phyloP scores from a whole-genome alignment of 2,329 filamentous ascomycete genomes.

The Penicillium nordicum region DNA sequence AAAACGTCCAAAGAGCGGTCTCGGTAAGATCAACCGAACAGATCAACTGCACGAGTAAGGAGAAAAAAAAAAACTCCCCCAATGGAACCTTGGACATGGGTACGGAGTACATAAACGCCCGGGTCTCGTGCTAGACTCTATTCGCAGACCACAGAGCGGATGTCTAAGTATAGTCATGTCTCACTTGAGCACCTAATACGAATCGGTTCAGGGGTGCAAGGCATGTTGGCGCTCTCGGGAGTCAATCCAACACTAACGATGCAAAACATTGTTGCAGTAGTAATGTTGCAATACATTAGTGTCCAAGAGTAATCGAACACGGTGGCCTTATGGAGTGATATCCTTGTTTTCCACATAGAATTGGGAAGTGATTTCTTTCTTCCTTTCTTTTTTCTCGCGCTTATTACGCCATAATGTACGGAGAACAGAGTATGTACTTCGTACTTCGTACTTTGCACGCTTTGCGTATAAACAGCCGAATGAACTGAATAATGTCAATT shows the following conservation, averaged over 20 bases:
- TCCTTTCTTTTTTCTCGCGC: neutral
- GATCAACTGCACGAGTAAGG: constrained; percentile 3
- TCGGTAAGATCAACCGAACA: constrained; percentile 10
- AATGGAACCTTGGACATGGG: neutral
- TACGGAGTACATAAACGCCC: neutral
- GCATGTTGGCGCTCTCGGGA: constrained; percentile 13
- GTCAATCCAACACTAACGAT: constrained; percentile 12
- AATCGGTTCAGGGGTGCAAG: constrained; percentile 12
- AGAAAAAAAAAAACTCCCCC: neutral
- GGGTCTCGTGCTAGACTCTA: constrained; percentile 6
- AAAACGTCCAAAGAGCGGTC: neutral
- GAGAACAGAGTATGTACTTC: neutral
- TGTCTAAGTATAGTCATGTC: constrained; percentile 21
- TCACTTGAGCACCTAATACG: constrained; percentile 14
- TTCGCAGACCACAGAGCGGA: constrained; percentile 17
- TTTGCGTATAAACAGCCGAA: neutral
- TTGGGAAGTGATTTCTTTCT: neutral
- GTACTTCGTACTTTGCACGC: no score
- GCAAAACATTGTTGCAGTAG: constrained; percentile 24
- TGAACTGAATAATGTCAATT: neutral
- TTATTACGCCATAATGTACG: neutral
- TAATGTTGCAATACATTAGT: constrained; percentile 20
- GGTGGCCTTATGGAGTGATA: neutral
- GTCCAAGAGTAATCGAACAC: neutral
- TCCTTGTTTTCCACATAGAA: neutral